These are phyloP conservation scores for Alternaria longipes DNA, from an alignment of 2,329 filamentous ascomycete species.

Conservation along the genomic window DNA sequence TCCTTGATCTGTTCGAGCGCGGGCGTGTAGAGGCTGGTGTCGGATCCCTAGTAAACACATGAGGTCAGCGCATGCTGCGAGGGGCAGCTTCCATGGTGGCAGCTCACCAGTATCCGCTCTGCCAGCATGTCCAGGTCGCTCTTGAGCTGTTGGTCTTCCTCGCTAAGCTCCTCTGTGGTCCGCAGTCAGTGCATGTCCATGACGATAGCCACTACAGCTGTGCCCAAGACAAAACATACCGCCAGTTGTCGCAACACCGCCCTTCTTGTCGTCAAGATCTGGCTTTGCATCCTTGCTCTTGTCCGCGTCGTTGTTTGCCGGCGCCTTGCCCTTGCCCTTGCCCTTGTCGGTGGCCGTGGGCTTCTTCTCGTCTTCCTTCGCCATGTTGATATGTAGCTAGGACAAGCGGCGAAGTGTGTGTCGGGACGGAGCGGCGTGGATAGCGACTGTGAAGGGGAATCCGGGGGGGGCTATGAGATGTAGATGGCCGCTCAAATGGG, in stretches of 20 bases:
- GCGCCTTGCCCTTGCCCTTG: conserved; percentile 95
- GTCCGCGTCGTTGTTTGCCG: conserved; percentile 68
- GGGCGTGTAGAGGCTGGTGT: conserved; percentile 87
- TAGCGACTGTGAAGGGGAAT: conserved; percentile 4
- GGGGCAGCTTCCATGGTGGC: conserved; percentile 12
- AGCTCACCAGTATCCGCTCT: conserved; percentile 82
- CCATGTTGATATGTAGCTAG: conserved; percentile 69
- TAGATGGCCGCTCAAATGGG: conserved; percentile 15
- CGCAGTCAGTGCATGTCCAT: conserved; percentile 39
- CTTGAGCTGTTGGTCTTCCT: conserved; percentile 98
- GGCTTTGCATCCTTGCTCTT: conserved; percentile 68
- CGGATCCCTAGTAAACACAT: conserved; percentile 71
- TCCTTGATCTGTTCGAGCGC: conserved; percentile 96
- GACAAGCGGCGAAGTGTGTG: conserved; percentile 46
- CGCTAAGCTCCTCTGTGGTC: conserved; percentile 85
- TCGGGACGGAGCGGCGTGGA: conserved; percentile 24
- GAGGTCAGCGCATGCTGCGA: conserved; percentile 37
- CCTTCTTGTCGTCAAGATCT: conserved; percentile 81
- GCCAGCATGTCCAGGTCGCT: conserved; percentile 98
- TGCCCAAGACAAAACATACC: conserved; percentile 50
- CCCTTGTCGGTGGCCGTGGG: conserved; percentile 89
- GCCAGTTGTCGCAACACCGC: conserved; percentile 71
- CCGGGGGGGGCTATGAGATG: conserved; percentile 3
- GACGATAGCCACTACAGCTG: conserved; percentile 18
- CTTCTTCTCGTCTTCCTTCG: conserved; percentile 88